phyloP scores from a whole-genome alignment of 192 early-diverging fungal genomes.

The Backusella circina region DNA sequence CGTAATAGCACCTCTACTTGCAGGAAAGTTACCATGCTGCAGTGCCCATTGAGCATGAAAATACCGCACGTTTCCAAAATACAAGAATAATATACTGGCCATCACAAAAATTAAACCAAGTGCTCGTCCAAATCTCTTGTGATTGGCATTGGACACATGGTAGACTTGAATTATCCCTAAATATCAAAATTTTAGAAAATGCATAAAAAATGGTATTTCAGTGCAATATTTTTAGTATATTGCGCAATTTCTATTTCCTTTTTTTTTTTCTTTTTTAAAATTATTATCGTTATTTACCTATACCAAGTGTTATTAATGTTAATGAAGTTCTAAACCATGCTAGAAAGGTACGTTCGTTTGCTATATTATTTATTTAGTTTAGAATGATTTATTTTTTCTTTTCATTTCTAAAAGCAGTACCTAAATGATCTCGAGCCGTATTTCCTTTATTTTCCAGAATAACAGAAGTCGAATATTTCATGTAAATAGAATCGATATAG shows the following conservation, averaged over 20 bases:
- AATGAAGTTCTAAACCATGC: conserved; percentile 73
- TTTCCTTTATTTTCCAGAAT: conserved; percentile 69
- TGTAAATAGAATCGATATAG: background rate
- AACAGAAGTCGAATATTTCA: conserved; percentile 10
- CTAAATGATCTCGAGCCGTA: conserved; percentile 72
- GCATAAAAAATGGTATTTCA: background rate
- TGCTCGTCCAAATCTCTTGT: conserved; percentile 33
- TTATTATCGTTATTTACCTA: conserved; percentile 32
- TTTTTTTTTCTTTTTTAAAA: background rate
- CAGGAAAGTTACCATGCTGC: conserved; percentile 64
- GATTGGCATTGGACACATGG: conserved; percentile 26
- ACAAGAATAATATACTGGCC: conserved; percentile 58
- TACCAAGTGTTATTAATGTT: conserved; percentile 67
- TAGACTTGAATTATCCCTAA: conserved; percentile 68
- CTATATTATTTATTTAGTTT: conserved; percentile 17
- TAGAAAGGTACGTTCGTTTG: conserved; percentile 75
- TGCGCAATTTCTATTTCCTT: background rate
- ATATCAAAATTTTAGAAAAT: background rate
- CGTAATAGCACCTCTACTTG: conserved; percentile 55
- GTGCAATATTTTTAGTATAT: conserved; percentile 4
- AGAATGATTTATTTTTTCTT: background rate
- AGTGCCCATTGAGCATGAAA: conserved; percentile 65
- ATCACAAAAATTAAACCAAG: conserved; percentile 54
- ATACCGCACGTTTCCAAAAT: conserved; percentile 62
- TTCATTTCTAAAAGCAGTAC: conserved; percentile 24